Conservation (phyloP, 768 basidiomycete species). For the Agaricus blazei region DNA sequence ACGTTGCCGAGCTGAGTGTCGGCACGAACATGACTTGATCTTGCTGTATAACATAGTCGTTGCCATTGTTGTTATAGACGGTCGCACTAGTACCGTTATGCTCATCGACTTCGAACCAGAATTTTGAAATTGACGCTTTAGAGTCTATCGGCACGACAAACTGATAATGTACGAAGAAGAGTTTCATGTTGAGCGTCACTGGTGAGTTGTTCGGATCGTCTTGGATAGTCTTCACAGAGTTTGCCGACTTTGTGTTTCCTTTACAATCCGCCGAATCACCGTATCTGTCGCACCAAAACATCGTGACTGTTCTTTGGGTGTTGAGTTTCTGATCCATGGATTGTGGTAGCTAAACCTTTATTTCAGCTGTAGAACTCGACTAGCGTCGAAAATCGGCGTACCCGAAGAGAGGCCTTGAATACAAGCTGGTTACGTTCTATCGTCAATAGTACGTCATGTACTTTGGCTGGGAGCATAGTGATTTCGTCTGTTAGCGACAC, state of each 20-base stretch:
- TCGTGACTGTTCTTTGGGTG: constrained; percentile 33
- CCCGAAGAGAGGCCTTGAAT: constrained; percentile 36
- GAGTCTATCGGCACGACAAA: constrained; percentile 38
- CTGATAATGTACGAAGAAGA: constrained; percentile 34
- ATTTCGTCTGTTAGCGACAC: constrained; percentile 43
- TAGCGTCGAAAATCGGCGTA: constrained; percentile 17
- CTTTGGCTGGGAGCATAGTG: constrained; percentile 36
- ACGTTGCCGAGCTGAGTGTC: constrained; percentile 26
- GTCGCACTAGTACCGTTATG: constrained; percentile 32
- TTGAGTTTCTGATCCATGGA: constrained; percentile 26
- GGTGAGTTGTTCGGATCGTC: constrained; percentile 33
- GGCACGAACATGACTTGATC: constrained; percentile 40
- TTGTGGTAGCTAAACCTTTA: constrained; percentile 26
- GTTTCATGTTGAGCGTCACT: constrained; percentile 27
- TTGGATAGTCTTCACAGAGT: constrained; percentile 22
- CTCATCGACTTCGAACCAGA: constrained; percentile 47
- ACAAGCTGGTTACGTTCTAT: constrained; percentile 31
- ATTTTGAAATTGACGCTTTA: constrained; percentile 37
- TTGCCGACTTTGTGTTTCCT: constrained; percentile 26
- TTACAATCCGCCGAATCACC: constrained; percentile 29
- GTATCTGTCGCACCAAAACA: constrained; percentile 38
- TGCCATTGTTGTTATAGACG: constrained; percentile 36
- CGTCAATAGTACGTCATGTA: constrained; percentile 30
- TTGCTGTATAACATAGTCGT: constrained; percentile 34
- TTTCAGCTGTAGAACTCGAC: neutral